These are phyloP conservation scores for Eucalyptus decipiens DNA, from an alignment of 345 rosid species.

Conservation along the genomic window DNA sequence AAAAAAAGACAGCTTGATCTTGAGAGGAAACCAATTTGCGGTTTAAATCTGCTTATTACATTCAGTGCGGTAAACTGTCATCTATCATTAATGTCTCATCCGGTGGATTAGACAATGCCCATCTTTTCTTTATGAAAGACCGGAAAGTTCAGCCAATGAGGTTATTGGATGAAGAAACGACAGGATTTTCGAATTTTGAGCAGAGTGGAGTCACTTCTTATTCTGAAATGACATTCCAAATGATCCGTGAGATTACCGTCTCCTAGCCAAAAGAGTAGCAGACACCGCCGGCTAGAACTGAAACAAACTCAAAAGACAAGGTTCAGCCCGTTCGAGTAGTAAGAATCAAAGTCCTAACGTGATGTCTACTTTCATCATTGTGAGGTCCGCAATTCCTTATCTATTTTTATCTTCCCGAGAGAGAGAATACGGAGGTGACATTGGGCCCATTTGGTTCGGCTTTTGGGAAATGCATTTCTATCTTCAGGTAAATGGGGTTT, in stretches of 20 bases:
- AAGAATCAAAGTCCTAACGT: rapidly evolving
- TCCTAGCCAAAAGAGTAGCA: background rate
- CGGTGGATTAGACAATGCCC: background rate
- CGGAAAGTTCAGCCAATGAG: background rate
- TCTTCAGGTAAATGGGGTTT: no score
- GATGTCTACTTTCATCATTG: rapidly evolving
- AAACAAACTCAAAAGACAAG: background rate
- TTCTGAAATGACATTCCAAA: background rate
- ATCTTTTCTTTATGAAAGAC: background rate
- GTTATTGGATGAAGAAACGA: background rate
- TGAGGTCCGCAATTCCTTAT: rapidly evolving
- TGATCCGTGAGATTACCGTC: background rate
- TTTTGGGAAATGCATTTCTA: no score
- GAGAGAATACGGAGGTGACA: rapidly evolving
- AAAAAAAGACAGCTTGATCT: background rate
- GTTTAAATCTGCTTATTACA: background rate
- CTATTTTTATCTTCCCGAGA: rapidly evolving
- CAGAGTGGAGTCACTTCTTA: background rate
- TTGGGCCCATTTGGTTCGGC: no score
- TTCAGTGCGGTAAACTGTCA: background rate
- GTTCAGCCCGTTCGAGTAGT: no score
- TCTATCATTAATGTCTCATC: background rate
- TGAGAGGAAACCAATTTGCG: background rate
- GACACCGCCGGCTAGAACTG: background rate
- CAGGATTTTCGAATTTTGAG: background rate